Evolutionary conservation across 257 asterid species (phyloP).

Genomic region (Nicotiana otophora): DNA sequence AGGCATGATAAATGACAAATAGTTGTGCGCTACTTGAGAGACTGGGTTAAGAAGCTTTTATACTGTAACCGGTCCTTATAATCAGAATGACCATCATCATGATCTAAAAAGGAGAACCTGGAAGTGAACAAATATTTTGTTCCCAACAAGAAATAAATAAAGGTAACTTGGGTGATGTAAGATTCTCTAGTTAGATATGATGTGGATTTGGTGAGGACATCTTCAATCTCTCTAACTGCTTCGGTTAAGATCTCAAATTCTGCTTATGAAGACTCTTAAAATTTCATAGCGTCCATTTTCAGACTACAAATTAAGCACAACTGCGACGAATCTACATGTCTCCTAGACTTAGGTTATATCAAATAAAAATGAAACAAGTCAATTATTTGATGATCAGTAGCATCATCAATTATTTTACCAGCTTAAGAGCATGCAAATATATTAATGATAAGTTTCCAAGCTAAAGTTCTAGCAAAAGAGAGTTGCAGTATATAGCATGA

Average conservation of each 20-base stretch:
- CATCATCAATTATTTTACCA: neutral
- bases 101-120: neutral
- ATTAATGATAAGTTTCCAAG: neutral
- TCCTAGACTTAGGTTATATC: neutral
- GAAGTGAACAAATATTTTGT: neutral
- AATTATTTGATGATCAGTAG: neutral
- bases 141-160: neutral
- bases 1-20: too few relatives aligned
- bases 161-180: neutral
- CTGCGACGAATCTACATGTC: neutral
- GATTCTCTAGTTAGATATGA: neutral
- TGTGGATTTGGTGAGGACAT: neutral
- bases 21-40: too few relatives aligned
- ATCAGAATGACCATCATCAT: too few relatives aligned
- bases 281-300: neutral
- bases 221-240: neutral
- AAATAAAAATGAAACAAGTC: neutral
- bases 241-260: neutral
- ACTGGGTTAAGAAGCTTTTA: too few relatives aligned
- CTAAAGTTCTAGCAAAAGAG: neutral
- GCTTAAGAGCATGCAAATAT: neutral
- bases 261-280: neutral
- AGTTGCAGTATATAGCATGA: neutral
- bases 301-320: neutral
- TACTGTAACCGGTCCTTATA: too few relatives aligned